Base-by-base conservation (phyloP, 371 early-diverging fungal genomes). In the Mortierella sp. region DNA sequence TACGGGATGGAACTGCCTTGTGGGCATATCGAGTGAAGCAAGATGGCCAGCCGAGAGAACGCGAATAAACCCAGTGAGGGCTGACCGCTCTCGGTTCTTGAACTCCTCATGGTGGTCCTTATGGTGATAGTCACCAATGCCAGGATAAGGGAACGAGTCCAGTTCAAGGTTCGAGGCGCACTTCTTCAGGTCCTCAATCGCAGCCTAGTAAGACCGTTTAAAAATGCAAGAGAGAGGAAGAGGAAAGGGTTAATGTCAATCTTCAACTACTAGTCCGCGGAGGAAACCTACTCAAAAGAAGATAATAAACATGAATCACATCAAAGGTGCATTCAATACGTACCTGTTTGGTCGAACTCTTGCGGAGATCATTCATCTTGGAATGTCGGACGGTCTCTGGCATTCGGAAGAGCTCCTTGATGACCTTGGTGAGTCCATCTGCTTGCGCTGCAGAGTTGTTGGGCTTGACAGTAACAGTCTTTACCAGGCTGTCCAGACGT, bases 101-200 rank as follows among this genome's bases (percentile, higher is more conserved):
- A 83, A 83, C 66, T 75, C 84, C 26, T 73, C 73, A 24, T 83
- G 84, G 61, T 83, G 84, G 11, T 73, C 84, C 64, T 70, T 78
- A 31, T 75, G 72, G 39, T 76, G 76, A 50, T 83, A 83, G 44
- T 83, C 84, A 3, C 73, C 73, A 11, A 37, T 78, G 26, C 79
- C 84, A 0, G 84, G 79, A 11, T 83, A 83, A 19, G 84, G 84
- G 44, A 83, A 83, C 0, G 58, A 55, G 37, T 83, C 84, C 29
- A 70, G 22, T 0, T 72, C 84, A 11, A 83, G 73, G 48, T 83
- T 83, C 1, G 79, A 55, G 6, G 47, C 55, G 19, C 79, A 76
- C 72, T 83, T 83, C 41, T 78, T 78, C 65, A 83, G 70, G 29
- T 83, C 84, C n/a, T 83, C 84, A 13, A 83, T 76, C 16, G 84